Evolutionary conservation across 2,329 filamentous ascomycete species (phyloP).

Genomic region (Penicillium sp.): DNA sequence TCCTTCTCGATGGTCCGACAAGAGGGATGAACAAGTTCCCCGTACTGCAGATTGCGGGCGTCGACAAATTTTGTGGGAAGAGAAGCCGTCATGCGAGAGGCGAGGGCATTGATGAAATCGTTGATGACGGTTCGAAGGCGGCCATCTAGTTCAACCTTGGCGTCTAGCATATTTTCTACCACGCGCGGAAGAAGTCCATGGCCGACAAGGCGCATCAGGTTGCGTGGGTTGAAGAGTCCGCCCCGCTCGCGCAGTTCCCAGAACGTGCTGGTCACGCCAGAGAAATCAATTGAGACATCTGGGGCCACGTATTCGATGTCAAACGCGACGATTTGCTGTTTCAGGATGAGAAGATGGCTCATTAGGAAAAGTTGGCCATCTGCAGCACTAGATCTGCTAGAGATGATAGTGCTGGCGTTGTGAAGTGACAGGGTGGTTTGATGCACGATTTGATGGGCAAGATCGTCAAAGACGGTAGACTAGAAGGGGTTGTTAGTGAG

Average conservation of each 20-base stretch:
- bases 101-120: conserved; percentile 63
- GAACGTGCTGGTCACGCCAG: conserved; percentile 65
- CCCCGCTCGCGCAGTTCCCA: conserved; percentile 67
- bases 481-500: conserved; percentile 31
- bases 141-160: conserved; percentile 67
- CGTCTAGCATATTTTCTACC: conserved; percentile 71
- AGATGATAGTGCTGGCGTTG: conserved; percentile 71
- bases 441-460: conserved; percentile 80
- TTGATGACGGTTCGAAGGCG: conserved; percentile 64
- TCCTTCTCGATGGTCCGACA: conserved; percentile 60
- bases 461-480: conserved; percentile 70
- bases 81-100: conserved; percentile 57
- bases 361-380: conserved; percentile 92
- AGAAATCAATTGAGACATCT: conserved; percentile 67
- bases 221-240: conserved; percentile 65
- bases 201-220: conserved; percentile 61
- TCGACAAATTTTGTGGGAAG: conserved; percentile 43
- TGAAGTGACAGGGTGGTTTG: conserved; percentile 84
- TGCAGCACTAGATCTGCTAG: conserved; percentile 59
- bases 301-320: conserved; percentile 79
- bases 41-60: conserved; percentile 40
- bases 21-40: conserved; percentile 50
- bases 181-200: conserved; percentile 63
- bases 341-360: conserved; percentile 90
- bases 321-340: conserved; percentile 93